Evolutionary conservation across 805 yeast genomes (phyloP).

Genomic region (Wickerhamia fluorescens): DNA sequence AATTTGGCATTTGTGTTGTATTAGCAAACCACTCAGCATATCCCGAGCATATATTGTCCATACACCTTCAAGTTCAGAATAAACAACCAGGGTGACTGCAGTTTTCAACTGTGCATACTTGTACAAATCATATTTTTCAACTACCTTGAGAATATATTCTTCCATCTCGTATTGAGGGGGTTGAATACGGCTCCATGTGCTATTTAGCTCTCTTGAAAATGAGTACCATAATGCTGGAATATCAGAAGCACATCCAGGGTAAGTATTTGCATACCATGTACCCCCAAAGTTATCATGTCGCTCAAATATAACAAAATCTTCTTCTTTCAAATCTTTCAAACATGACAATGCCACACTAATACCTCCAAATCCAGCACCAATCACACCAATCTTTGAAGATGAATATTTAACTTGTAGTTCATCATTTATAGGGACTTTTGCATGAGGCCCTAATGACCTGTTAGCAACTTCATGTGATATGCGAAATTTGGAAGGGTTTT

Average conservation of each 20-base stretch:
- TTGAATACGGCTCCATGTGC: slow-evolving; percentile 29
- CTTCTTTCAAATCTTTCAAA: slow-evolving; percentile 17
- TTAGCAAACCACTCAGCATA: slow-evolving; percentile 22
- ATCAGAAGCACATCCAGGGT: slow-evolving; percentile 40
- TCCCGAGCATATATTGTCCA: slow-evolving; percentile 25
- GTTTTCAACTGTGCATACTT: slow-evolving; percentile 17
- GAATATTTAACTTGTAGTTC: slow-evolving; percentile 15
- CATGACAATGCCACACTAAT: slow-evolving; percentile 24
- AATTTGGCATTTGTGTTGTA: slow-evolving; percentile 22
- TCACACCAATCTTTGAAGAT: slow-evolving; percentile 24
- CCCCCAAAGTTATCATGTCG: slow-evolving; percentile 36
- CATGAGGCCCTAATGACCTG: slow-evolving; percentile 18
- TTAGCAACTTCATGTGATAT: slow-evolving; percentile 20
- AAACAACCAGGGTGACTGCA: slow-evolving; percentile 13
- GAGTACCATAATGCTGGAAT: slow-evolving; percentile 39
- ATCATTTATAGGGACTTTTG: slow-evolving; percentile 10
- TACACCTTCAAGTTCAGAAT: slow-evolving; percentile 15
- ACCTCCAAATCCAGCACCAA: slow-evolving; percentile 39
- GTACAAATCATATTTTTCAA: slow-evolving; percentile 18
- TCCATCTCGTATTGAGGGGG: slow-evolving; percentile 39
- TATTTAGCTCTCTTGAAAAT: slow-evolving; percentile 24
- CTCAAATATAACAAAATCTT: slow-evolving; percentile 30
- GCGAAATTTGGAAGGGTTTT: slow-evolving; percentile 24
- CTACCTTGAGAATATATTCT: slow-evolving; percentile 31
- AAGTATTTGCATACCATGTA: slow-evolving; percentile 40